phyloP scores from a whole-genome alignment of 2,329 filamentous ascomycete genomes.

The Drechslerella coelobrocha region DNA sequence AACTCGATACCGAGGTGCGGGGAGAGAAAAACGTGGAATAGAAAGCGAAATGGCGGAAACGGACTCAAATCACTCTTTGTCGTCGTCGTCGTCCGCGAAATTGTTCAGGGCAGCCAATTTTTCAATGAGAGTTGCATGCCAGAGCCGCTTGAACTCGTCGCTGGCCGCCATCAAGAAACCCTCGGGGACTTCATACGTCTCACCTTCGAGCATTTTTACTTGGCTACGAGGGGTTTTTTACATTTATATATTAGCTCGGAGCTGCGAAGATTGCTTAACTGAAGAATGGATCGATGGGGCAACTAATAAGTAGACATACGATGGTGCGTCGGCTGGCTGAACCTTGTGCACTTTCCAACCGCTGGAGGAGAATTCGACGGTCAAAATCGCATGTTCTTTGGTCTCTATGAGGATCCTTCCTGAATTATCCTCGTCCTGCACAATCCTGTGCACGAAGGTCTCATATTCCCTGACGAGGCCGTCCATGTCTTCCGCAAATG shows the following conservation, averaged over 20 bases:
- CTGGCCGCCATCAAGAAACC: slow-evolving; percentile 47
- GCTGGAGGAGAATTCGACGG: slow-evolving; percentile 25
- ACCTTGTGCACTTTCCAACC: slow-evolving; percentile 38
- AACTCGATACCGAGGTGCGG: background rate
- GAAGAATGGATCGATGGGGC: background rate
- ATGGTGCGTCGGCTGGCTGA: slow-evolving; percentile 32
- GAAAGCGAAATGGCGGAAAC: background rate
- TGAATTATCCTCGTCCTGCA: slow-evolving; percentile 23
- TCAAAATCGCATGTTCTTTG: slow-evolving; percentile 29
- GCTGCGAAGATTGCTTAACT: background rate
- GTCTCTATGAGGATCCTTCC: slow-evolving; percentile 29
- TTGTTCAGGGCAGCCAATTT: slow-evolving; percentile 29
- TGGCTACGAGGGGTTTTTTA: slow-evolving; percentile 13
- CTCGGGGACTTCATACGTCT: slow-evolving; percentile 39
- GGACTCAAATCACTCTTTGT: slow-evolving; percentile 14
- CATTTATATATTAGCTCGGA: slow-evolving; percentile 10
- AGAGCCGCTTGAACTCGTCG: slow-evolving; percentile 44
- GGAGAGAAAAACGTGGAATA: background rate
- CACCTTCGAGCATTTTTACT: slow-evolving; percentile 46
- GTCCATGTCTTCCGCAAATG: slow-evolving; percentile 42
- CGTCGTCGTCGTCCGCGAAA: slow-evolving; percentile 11
- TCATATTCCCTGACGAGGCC: slow-evolving; percentile 42
- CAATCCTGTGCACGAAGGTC: slow-evolving; percentile 32
- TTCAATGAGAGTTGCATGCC: slow-evolving; percentile 32
- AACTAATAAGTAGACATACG: slow-evolving; percentile 12